Evolutionary conservation across 805 yeast species (phyloP).

Genomic region (Wickerhamomyces subpelliculosus): DNA sequence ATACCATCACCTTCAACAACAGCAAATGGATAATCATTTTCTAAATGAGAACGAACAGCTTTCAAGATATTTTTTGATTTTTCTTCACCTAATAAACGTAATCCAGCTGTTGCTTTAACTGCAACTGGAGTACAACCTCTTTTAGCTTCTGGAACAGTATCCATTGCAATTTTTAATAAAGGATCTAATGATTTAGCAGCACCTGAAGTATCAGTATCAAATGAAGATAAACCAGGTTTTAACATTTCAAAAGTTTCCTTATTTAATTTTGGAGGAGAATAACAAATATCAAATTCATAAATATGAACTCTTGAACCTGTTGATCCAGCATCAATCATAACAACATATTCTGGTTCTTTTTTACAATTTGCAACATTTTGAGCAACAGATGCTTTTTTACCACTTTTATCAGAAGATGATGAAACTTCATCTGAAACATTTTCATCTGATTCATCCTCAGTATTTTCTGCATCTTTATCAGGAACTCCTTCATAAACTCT

Average conservation of each 20-base stretch:
- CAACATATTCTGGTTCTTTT: slow-evolving; percentile 58
- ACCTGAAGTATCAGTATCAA: slow-evolving; percentile 67
- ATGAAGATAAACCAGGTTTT: slow-evolving; percentile 87
- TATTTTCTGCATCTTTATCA: slow-evolving; percentile 12
- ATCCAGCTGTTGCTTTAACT: slow-evolving; percentile 97
- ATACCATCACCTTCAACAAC: slow-evolving; percentile 84
- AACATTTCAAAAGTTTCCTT: slow-evolving; percentile 82
- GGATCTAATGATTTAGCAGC: slow-evolving; percentile 92
- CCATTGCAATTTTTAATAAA: slow-evolving; percentile 67
- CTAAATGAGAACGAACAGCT: slow-evolving; percentile 72
- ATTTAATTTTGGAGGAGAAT: slow-evolving; percentile 73
- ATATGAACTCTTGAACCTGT: slow-evolving; percentile 95
- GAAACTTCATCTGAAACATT: slow-evolving; percentile 12
- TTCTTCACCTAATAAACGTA: slow-evolving; percentile 74
- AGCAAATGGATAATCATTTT: slow-evolving; percentile 82
- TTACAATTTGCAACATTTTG: slow-evolving; percentile 24
- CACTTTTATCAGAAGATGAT: too few species aligned
- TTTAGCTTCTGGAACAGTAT: slow-evolving; percentile 64
- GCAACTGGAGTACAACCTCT: slow-evolving; percentile 88
- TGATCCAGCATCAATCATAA: slow-evolving; percentile 98
- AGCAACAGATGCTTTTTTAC: background rate
- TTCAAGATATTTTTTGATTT: slow-evolving; percentile 64
- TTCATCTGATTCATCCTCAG: slow-evolving; percentile 14
- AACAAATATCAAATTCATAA: slow-evolving; percentile 84
- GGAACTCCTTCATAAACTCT: slow-evolving; percentile 24